A percentile compares a stretch with the other conserved stretches of the same genome.
These are phyloP conservation scores for Sedum album DNA, from an alignment of 164 flowering plant species.

Conservation along the genomic window DNA sequence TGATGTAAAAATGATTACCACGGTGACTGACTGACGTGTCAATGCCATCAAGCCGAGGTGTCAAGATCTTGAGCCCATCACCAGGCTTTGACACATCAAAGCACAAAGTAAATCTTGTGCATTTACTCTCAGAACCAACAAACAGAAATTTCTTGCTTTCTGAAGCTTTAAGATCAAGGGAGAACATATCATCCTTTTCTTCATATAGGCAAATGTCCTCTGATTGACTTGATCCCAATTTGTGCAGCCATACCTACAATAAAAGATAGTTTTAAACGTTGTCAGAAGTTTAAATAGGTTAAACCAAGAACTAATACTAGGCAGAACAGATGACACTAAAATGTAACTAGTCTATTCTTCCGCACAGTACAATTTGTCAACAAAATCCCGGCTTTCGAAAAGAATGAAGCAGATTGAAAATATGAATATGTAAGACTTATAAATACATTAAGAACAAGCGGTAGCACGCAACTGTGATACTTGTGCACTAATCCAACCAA, in stretches of 20 bases:
- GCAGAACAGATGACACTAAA: background rate
- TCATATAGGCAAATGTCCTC: constrained; percentile 50
- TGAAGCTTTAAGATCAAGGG: constrained; percentile 62
- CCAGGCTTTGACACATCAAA: constrained; percentile 56
- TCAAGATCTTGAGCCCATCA: constrained; percentile 57
- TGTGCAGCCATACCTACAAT: constrained; percentile 59
- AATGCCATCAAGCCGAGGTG: constrained; percentile 68
- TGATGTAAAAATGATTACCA: constrained; percentile 61
- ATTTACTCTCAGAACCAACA: constrained; percentile 78
- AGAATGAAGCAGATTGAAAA: background rate
- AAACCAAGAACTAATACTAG: background rate
- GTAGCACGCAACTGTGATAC: background rate
- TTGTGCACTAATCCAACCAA: background rate
- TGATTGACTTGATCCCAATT: constrained; percentile 51
- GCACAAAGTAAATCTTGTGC: constrained; percentile 59
- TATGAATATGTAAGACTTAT: background rate
- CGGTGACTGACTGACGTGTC: constrained; percentile 82
- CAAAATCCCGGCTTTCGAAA: background rate
- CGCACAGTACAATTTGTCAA: background rate
- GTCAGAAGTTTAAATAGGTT: background rate
- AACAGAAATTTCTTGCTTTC: constrained; percentile 82
- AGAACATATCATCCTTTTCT: constrained; percentile 70
- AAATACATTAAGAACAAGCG: background rate
- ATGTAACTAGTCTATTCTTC: background rate
- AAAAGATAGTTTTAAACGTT: background rate